phyloP scores from a whole-genome alignment of 2,329 filamentous ascomycete genomes.

The Scedosporium apiospermum region DNA sequence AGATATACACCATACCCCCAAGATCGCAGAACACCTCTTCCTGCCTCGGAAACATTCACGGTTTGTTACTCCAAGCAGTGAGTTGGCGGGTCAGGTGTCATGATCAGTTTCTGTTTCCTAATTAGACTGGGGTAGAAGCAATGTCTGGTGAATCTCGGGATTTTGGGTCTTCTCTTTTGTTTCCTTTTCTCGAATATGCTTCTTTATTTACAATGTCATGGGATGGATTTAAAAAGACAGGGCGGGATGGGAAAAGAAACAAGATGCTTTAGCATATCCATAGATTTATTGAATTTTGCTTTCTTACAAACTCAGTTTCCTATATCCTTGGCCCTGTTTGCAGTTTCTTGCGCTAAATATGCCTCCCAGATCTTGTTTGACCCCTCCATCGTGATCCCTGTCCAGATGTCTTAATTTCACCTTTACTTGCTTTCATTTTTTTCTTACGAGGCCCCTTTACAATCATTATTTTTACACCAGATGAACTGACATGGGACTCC shows the following conservation, averaged over 20 bases:
- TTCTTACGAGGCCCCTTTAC: too few relatives aligned
- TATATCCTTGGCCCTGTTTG: background rate
- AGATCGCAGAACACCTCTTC: background rate
- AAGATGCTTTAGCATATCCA: conserved; percentile 1
- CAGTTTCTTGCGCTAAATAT: background rate
- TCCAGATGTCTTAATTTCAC: too few relatives aligned
- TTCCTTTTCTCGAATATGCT: background rate
- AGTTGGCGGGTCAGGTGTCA: background rate
- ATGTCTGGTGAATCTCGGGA: background rate
- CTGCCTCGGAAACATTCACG: background rate
- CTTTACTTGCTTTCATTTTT: too few relatives aligned
- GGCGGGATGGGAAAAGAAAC: background rate
- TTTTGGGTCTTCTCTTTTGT: background rate
- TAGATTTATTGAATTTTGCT: background rate
- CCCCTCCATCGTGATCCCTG: too few relatives aligned
- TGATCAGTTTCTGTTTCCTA: too few relatives aligned
- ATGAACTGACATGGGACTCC: too few relatives aligned
- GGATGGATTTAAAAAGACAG: background rate
- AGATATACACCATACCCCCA: background rate
- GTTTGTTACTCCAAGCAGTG: background rate
- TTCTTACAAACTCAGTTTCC: background rate
- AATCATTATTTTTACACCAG: too few relatives aligned
- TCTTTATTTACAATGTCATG: conserved; percentile 1
- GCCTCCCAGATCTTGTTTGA: background rate
- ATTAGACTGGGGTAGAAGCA: too few relatives aligned